Conservation (phyloP, 257 asterid species). For the Prunella vulgaris region DNA sequence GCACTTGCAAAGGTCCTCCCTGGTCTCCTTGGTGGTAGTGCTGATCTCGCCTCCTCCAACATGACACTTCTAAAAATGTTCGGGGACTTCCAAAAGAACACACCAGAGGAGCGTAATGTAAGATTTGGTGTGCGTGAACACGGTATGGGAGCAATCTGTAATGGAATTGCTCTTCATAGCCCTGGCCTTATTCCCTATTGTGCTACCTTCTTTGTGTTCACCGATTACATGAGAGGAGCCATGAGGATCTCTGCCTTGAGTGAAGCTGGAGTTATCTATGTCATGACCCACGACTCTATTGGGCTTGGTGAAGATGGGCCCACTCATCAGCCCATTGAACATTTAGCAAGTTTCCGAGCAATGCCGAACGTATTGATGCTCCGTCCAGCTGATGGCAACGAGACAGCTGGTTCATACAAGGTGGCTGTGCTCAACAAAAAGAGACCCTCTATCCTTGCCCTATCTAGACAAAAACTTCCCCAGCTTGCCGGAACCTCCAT, state of each 20-base stretch:
- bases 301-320: conserved; percentile 93
- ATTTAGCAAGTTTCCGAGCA: conserved; percentile 73
- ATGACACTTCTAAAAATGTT: conserved; percentile 75
- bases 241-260: conserved; percentile 66
- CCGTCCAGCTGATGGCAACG: conserved; percentile 85
- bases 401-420: conserved; percentile 73
- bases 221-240: conserved; percentile 79
- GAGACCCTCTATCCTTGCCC: conserved; percentile 71
- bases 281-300: conserved; percentile 84
- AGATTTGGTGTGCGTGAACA: conserved; percentile 82
- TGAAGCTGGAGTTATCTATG: conserved; percentile 69
- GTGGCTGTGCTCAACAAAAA: conserved; percentile 59
- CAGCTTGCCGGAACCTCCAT: conserved; percentile 69
- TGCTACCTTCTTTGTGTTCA: conserved; percentile 80
- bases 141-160: conserved; percentile 70
- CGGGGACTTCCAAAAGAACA: conserved; percentile 72
- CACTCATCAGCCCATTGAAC: conserved; percentile 84
- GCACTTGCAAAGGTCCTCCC: conserved; percentile 83
- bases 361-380: conserved; percentile 79
- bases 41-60: conserved; percentile 89
- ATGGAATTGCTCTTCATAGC: conserved; percentile 73
- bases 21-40: conserved; percentile 82
- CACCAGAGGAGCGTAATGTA: conserved; percentile 74
- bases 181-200: conserved; percentile 74
- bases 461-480: conserved; percentile 73